A percentile compares a stretch with the other conserved stretches of the same genome.
Conservation (phyloP, 768 basidiomycete genomes). For the Amanita exitialis region DNA sequence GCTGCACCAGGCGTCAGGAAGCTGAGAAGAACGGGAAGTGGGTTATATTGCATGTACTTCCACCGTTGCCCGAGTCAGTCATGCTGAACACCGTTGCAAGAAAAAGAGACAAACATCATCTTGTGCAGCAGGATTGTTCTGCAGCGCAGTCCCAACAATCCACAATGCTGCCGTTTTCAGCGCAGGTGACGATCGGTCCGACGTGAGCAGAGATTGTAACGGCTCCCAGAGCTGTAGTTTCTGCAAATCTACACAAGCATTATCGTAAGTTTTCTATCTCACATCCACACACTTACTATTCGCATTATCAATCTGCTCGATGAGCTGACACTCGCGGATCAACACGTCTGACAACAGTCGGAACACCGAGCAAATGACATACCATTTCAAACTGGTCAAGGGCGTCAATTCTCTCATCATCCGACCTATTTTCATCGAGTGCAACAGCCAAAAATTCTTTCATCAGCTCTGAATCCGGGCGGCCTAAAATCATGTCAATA, state of each 20-base stretch:
- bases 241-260: conserved; percentile 46
- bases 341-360: not conserved
- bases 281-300: conserved; percentile 40
- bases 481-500: conserved; percentile 79
- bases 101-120: conserved; percentile 41
- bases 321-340: conserved; percentile 35
- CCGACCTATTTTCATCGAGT: conserved; percentile 39
- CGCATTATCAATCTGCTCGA: conserved; percentile 88
- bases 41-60: conserved; percentile 56
- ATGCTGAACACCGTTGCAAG: not conserved
- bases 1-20: conserved; percentile 49
- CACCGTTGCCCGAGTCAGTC: not conserved
- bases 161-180: conserved; percentile 67
- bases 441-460: conserved; percentile 67
- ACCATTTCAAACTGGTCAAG: conserved; percentile 89
- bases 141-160: conserved; percentile 83
- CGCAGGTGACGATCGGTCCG: conserved; percentile 41
- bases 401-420: conserved; percentile 54
- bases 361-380: conserved; percentile 11
- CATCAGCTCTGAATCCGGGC: conserved; percentile 75
- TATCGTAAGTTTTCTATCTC: not conserved
- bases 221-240: conserved; percentile 75
- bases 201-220: conserved; percentile 51
- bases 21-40: conserved; percentile 52
- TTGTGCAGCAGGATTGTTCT: conserved; percentile 85